Conservation (phyloP, 2,329 filamentous ascomycete species). For the Monosporascus ibericus region DNA sequence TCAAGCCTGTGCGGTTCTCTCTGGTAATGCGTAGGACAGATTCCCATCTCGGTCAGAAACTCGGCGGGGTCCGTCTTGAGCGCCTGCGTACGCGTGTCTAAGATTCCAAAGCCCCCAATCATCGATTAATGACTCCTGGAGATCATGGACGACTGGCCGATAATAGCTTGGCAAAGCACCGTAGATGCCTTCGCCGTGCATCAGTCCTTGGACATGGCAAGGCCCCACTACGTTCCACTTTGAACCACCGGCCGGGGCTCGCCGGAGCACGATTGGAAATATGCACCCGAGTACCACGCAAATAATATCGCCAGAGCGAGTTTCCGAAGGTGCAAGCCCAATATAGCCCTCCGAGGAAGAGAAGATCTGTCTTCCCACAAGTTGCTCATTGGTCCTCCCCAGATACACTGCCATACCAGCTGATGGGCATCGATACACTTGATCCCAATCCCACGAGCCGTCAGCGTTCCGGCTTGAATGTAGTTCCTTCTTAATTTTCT, state of each 20-base stretch:
- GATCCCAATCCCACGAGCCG: background rate
- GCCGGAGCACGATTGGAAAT: background rate
- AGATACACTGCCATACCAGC: background rate
- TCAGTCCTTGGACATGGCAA: background rate
- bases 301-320: background rate
- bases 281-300: background rate
- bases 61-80: background rate
- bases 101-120: background rate
- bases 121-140: too few species aligned
- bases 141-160: background rate
- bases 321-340: background rate
- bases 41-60: background rate
- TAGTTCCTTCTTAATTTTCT: background rate
- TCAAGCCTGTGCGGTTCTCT: background rate
- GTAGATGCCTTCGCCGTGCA: background rate
- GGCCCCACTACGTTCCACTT: background rate
- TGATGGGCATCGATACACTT: background rate
- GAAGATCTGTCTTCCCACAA: background rate
- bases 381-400: fast-evolving
- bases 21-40: background rate
- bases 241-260: background rate
- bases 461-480: background rate
- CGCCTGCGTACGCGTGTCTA: background rate
- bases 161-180: background rate
- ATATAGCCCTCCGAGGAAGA: background rate